Percentiles rank a stretch among this genome's conserved stretches.
These are phyloP conservation scores for Fragaria ananassa DNA, from an alignment of 306 rosid species.

Conservation along the genomic window DNA sequence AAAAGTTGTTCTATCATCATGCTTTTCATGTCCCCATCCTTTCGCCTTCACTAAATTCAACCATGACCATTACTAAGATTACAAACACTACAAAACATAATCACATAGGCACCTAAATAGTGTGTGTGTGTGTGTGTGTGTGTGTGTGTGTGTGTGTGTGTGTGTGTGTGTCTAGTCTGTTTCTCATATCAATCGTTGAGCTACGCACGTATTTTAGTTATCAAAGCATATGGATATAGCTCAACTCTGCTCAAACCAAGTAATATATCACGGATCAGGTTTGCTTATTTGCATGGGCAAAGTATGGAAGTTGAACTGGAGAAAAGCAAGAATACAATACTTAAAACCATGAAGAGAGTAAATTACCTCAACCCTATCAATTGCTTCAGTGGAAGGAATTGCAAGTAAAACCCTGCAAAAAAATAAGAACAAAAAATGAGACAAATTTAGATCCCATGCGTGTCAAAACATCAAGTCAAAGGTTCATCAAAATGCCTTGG, in stretches of 20 bases:
- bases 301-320: background rate
- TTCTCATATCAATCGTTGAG: background rate
- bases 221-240: background rate
- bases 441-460: background rate
- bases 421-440: background rate
- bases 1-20: background rate
- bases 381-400: slow-evolving; percentile 90
- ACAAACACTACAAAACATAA: background rate
- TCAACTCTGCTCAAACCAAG: background rate
- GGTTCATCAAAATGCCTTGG: background rate
- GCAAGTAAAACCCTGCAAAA: slow-evolving; percentile 76
- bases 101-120: background rate
- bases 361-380: slow-evolving; percentile 93
- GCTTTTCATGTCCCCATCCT: background rate
- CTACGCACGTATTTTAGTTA: background rate
- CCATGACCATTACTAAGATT: background rate
- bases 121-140: background rate
- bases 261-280: background rate
- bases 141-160: background rate
- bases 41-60: background rate
- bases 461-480: slow-evolving; percentile 1
- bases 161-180: background rate
- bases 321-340: background rate
- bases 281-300: background rate
- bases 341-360: background rate